phyloP scores from a whole-genome alignment of 2,329 filamentous ascomycete species.

The Exophiala aquamarina region DNA sequence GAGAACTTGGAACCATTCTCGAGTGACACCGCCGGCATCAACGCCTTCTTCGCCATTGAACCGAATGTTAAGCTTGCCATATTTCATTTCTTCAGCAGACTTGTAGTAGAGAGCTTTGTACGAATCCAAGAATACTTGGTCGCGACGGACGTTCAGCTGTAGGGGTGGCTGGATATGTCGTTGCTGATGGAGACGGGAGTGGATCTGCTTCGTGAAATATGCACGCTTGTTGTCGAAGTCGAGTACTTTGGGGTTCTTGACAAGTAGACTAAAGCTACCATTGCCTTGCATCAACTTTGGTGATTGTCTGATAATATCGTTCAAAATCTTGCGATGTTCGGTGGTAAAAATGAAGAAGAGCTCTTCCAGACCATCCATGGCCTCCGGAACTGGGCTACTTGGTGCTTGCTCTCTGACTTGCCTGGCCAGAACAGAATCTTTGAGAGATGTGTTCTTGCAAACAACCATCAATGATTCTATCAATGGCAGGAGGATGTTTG shows the following conservation, averaged over 20 bases:
- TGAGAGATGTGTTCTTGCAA: slow-evolving; percentile 92
- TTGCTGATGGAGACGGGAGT: slow-evolving; percentile 68
- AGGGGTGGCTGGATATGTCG: slow-evolving; percentile 74
- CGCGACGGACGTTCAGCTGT: slow-evolving; percentile 85
- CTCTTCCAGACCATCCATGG: slow-evolving; percentile 64
- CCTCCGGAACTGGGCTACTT: slow-evolving; percentile 67
- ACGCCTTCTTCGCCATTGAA: slow-evolving; percentile 98
- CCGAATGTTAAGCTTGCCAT: slow-evolving; percentile 94
- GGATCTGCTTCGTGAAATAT: slow-evolving; percentile 94
- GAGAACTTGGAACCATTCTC: slow-evolving; percentile 99
- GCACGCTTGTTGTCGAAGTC: slow-evolving; percentile 99
- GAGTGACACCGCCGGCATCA: slow-evolving; percentile 93
- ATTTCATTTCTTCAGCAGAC: slow-evolving; percentile 94
- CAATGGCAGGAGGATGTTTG: slow-evolving; percentile 87
- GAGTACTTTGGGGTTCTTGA: slow-evolving; percentile 97
- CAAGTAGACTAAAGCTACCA: slow-evolving; percentile 89
- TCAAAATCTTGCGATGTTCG: slow-evolving; percentile 94
- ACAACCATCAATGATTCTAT: slow-evolving; percentile 99
- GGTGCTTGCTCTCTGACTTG: slow-evolving; percentile 67
- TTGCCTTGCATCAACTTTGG: slow-evolving; percentile 86
- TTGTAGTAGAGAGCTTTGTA: slow-evolving; percentile 99
- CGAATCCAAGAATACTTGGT: slow-evolving; percentile 96
- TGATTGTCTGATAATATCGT: slow-evolving; percentile 94
- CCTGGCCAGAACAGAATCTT: slow-evolving; percentile 59
- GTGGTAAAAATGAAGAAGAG: slow-evolving; percentile 98